Evolutionary conservation across 106 monocot species (phyloP).

Genomic region (Dendrobium chrysotoxum): DNA sequence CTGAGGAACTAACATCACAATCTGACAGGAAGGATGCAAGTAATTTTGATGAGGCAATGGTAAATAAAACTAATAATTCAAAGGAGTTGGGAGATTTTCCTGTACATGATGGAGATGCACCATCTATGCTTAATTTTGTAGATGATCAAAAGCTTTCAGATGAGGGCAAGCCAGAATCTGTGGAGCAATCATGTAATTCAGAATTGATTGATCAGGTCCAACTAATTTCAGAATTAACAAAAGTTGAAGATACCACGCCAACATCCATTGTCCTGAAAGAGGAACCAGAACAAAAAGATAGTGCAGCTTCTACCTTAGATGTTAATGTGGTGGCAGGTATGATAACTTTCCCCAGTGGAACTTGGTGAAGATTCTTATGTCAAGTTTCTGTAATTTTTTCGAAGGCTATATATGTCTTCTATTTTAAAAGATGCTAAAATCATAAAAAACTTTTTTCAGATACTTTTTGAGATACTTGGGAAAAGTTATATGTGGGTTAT

Average conservation of each 20-base stretch:
- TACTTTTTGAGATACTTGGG: neutral
- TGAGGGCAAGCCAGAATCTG: conserved; percentile 14
- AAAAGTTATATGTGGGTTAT: neutral
- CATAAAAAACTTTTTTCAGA: too few relatives aligned
- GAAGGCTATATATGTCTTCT: too few relatives aligned
- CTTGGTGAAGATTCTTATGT: neutral
- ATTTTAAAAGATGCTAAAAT: too few relatives aligned
- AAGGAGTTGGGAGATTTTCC: conserved; percentile 11
- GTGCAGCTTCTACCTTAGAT: conserved; percentile 11
- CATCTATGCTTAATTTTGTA: conserved; percentile 15
- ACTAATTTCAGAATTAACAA: conserved; percentile 9
- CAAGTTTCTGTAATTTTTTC: neutral
- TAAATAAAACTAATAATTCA: neutral
- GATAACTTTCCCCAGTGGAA: neutral
- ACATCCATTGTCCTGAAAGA: conserved; percentile 17
- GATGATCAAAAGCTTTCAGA: conserved; percentile 9
- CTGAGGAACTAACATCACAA: conserved; percentile 3
- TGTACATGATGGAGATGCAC: conserved; percentile 6
- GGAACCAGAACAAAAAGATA: conserved; percentile 9
- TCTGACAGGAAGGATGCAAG: conserved; percentile 12
- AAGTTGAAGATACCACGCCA: conserved; percentile 4
- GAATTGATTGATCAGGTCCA: conserved; percentile 9
- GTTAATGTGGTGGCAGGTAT: conserved; percentile 20
- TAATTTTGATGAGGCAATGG: conserved; percentile 11
- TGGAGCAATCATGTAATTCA: conserved; percentile 10